These are phyloP conservation scores for Plantago lanceolata DNA, from an alignment of 305 asterid genomes.

Conservation along the genomic window DNA sequence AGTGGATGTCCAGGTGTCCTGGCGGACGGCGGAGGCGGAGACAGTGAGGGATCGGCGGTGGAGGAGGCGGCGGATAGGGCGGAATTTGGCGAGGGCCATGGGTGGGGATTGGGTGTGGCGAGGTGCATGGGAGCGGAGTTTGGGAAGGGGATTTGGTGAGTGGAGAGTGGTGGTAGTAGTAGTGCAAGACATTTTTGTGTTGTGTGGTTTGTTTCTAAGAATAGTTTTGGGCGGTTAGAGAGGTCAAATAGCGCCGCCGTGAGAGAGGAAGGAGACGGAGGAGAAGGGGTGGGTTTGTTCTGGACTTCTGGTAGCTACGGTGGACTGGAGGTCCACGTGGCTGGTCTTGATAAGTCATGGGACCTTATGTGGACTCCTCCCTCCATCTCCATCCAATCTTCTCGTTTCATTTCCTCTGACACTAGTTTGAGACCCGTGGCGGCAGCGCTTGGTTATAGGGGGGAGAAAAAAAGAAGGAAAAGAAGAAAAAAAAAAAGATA, in stretches of 20 bases:
- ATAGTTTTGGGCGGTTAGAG: slow-evolving; percentile 29
- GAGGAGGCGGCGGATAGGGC: slow-evolving; percentile 36
- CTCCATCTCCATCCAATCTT: too few relatives aligned
- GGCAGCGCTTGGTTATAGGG: too few relatives aligned
- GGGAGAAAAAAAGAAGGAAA: too few relatives aligned
- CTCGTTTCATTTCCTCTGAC: too few relatives aligned
- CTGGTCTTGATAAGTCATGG: neutral
- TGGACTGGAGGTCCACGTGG: neutral
- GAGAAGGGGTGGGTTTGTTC: neutral
- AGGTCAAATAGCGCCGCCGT: slow-evolving; percentile 55
- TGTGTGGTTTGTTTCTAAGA: neutral
- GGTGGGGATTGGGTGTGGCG: slow-evolving; percentile 37
- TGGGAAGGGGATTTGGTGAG: slow-evolving; percentile 33
- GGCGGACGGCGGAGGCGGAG: slow-evolving; percentile 66
- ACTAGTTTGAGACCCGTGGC: too few relatives aligned
- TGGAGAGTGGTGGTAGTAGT: slow-evolving; percentile 27
- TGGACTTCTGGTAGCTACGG: neutral
- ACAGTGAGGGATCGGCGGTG: slow-evolving; percentile 38
- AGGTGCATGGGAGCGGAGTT: slow-evolving; percentile 49
- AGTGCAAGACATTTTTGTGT: slow-evolving; percentile 40
- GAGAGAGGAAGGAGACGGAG: slow-evolving; percentile 10
- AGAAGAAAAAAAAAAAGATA: too few relatives aligned
- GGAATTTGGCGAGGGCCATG: slow-evolving; percentile 55
- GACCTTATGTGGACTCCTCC: neutral
- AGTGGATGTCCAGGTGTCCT: slow-evolving; percentile 68